Conservation (phyloP, 208 protist species). For the Endotrypanum monterogeii region DNA sequence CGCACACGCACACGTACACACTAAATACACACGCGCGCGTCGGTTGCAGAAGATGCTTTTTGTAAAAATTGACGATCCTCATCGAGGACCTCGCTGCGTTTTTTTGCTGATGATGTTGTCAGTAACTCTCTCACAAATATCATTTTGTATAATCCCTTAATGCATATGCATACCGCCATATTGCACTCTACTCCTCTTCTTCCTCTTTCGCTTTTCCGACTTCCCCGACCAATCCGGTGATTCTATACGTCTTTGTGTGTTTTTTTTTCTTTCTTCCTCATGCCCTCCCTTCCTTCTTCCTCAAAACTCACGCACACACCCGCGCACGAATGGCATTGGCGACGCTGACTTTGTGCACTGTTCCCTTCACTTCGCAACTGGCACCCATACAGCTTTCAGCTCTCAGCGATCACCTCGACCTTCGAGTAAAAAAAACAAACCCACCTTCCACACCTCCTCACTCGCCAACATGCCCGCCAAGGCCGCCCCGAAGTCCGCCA, state of each 20-base stretch:
- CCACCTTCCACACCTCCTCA: slow-evolving; percentile 18
- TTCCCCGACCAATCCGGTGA: neutral
- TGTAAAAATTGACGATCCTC: neutral
- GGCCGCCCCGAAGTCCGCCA: slow-evolving; percentile 43
- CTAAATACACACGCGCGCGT: too few relatives aligned
- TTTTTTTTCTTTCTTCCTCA: neutral
- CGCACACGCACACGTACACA: too few relatives aligned
- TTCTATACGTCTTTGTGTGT: neutral
- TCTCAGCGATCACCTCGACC: slow-evolving; percentile 66
- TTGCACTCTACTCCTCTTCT: neutral
- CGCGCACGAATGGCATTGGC: neutral
- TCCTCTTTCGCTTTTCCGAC: neutral
- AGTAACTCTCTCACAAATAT: neutral
- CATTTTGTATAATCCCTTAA: neutral
- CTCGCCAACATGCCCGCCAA: slow-evolving; percentile 55
- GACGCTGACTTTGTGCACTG: neutral
- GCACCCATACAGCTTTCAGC: slow-evolving; percentile 24
- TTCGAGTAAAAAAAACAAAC: slow-evolving; percentile 83
- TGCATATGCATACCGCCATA: neutral
- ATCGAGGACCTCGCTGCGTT: neutral
- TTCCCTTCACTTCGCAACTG: neutral
- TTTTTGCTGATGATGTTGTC: neutral
- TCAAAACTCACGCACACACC: neutral
- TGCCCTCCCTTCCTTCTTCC: neutral
- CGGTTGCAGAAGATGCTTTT: too few relatives aligned